Conservation (phyloP, 148 eudicot species). For the Dianthus caryophyllus region DNA sequence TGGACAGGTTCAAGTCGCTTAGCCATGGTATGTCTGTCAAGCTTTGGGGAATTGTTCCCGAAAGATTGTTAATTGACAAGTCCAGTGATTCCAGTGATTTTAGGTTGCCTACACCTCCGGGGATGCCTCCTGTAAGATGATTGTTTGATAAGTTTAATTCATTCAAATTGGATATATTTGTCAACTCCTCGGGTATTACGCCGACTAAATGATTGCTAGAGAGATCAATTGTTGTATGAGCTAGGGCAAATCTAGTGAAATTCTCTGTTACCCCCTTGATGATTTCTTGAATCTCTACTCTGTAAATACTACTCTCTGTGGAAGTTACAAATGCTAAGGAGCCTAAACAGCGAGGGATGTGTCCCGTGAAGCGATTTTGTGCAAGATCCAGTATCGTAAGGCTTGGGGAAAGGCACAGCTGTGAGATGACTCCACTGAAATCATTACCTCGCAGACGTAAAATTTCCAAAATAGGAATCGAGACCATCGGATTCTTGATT, state of each 20-base stretch:
- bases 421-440: background rate
- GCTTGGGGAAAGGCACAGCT: background rate
- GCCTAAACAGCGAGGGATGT: conserved; percentile 10
- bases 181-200: conserved; percentile 34
- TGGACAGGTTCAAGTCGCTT: conserved; percentile 14
- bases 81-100: conserved; percentile 17
- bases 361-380: background rate
- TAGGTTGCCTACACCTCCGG: conserved; percentile 12
- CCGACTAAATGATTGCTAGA: conserved; percentile 37
- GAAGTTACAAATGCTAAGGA: background rate
- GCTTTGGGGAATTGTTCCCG: conserved; percentile 25
- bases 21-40: conserved; percentile 7
- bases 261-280: background rate
- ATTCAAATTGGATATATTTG: background rate
- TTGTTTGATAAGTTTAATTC: conserved; percentile 23
- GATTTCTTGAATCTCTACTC: background rate
- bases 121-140: conserved; percentile 24
- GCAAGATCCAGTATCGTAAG: background rate
- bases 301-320: no score
- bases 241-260: background rate
- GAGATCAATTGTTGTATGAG: conserved; percentile 22
- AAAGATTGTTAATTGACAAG: conserved; percentile 22
- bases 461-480: background rate
- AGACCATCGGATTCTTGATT: background rate
- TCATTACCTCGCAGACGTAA: background rate